Percentiles rank a stretch among this genome's conserved stretches.
Evolutionary conservation across 495 filamentous ascomycete species (phyloP).

Genomic region (Entonaema liquescens): DNA sequence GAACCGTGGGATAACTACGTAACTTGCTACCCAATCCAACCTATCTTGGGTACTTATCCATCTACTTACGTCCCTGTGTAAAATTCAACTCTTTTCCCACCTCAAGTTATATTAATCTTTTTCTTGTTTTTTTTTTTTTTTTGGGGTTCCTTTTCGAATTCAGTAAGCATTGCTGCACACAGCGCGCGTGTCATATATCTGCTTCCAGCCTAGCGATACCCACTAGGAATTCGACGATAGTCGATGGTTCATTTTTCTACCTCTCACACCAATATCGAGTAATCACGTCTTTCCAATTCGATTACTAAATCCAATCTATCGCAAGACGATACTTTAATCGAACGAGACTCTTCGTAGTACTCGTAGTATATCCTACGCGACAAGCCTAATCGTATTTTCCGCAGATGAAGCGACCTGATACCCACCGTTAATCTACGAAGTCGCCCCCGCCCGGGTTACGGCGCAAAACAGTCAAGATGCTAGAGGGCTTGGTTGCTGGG

Average conservation of each 20-base stretch:
- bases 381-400: constrained; percentile 1
- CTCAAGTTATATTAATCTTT: too few relatives aligned
- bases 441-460: constrained; percentile 63
- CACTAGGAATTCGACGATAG: not conserved
- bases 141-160: not conserved
- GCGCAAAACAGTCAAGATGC: constrained; percentile 60
- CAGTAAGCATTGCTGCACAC: constrained; percentile 7
- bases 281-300: not conserved
- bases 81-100: not conserved
- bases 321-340: constrained; percentile 1
- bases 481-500: constrained; percentile 79
- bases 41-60: not conserved
- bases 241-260: not conserved
- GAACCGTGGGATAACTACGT: not conserved
- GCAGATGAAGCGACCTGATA: constrained; percentile 48
- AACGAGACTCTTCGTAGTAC: constrained; percentile 1
- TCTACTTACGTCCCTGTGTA: not conserved
- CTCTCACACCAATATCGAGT: not conserved
- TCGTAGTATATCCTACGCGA: not conserved
- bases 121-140: too few relatives aligned
- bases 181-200: constrained; percentile 14
- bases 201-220: constrained; percentile 5
- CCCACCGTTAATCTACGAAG: constrained; percentile 40
- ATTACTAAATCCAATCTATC: not conserved
- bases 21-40: not conserved